These are phyloP conservation scores for Pyracantha coccinea DNA, from an alignment of 331 rosid species.

Conservation along the genomic window DNA sequence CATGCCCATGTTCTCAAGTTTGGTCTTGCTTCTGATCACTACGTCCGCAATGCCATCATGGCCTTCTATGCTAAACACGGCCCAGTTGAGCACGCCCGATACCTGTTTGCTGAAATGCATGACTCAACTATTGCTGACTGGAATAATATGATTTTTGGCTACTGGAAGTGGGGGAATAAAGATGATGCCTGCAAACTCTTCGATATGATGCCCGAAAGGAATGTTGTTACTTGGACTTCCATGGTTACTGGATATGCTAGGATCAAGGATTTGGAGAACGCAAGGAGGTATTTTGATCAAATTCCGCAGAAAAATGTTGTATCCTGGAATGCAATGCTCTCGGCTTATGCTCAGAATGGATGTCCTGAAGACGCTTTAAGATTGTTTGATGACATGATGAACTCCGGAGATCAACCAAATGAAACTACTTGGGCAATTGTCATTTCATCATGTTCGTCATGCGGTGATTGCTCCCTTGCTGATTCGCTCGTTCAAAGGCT, in stretches of 20 bases:
- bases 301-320: constrained; percentile 48
- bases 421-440: constrained; percentile 55
- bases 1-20: constrained; percentile 42
- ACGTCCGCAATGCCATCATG: constrained; percentile 42
- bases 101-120: constrained; percentile 48
- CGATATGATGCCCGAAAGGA: constrained; percentile 27
- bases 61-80: constrained; percentile 29
- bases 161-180: constrained; percentile 50
- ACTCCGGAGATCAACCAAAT: constrained; percentile 32
- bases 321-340: constrained; percentile 70
- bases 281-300: constrained; percentile 43
- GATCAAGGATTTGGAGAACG: constrained; percentile 27
- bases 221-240: constrained; percentile 55
- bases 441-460: constrained; percentile 43
- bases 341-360: constrained; percentile 54
- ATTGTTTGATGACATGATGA: constrained; percentile 48
- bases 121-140: constrained; percentile 51
- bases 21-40: constrained; percentile 37
- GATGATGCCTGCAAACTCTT: constrained; percentile 46
- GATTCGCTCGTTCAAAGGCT: constrained; percentile 31
- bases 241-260: constrained; percentile 60
- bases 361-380: constrained; percentile 34
- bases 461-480: constrained; percentile 34
- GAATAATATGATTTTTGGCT: constrained; percentile 56
- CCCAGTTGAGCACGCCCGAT: constrained; percentile 31